phyloP scores from a whole-genome alignment of 306 rosid species.

The Cucurbita maxima region DNA sequence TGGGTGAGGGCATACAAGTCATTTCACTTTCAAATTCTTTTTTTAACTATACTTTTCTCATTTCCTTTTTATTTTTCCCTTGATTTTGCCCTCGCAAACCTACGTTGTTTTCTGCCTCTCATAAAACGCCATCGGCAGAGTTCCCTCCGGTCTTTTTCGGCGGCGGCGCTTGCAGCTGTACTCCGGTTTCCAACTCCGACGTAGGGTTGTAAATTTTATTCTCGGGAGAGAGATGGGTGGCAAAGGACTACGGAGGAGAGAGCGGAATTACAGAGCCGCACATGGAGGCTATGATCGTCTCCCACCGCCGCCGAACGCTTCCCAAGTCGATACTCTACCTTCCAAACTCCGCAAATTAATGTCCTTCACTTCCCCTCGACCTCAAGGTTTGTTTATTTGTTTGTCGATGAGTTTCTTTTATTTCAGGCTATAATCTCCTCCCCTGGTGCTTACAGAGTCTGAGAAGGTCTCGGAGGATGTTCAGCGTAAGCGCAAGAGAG shows the following conservation, averaged over 20 bases:
- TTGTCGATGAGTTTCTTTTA: neutral
- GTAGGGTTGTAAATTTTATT: neutral
- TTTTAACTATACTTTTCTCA: no score
- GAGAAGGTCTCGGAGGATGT: slow-evolving; percentile 10
- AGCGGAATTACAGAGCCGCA: slow-evolving; percentile 69
- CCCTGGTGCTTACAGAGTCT: slow-evolving; percentile 24
- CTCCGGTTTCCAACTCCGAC: neutral
- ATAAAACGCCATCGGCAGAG: neutral
- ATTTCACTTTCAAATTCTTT: no score
- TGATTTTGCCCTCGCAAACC: neutral
- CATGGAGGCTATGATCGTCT: slow-evolving; percentile 62
- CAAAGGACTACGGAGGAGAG: slow-evolving; percentile 60
- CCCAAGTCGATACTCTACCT: slow-evolving; percentile 48
- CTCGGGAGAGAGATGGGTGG: slow-evolving; percentile 39
- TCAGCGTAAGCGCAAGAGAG: slow-evolving; percentile 16
- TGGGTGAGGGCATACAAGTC: no score
- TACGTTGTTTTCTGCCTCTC: neutral
- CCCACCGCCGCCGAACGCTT: slow-evolving; percentile 72
- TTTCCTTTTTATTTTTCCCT: neutral
- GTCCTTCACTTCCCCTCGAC: slow-evolving; percentile 27
- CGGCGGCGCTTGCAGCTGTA: neutral
- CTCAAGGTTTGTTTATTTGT: slow-evolving; percentile 19
- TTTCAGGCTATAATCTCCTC: neutral
- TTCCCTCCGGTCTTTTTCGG: neutral
- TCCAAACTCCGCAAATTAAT: slow-evolving; percentile 61